phyloP scores from a whole-genome alignment of 2,329 filamentous ascomycete genomes.

The Trichoderma sp. region DNA sequence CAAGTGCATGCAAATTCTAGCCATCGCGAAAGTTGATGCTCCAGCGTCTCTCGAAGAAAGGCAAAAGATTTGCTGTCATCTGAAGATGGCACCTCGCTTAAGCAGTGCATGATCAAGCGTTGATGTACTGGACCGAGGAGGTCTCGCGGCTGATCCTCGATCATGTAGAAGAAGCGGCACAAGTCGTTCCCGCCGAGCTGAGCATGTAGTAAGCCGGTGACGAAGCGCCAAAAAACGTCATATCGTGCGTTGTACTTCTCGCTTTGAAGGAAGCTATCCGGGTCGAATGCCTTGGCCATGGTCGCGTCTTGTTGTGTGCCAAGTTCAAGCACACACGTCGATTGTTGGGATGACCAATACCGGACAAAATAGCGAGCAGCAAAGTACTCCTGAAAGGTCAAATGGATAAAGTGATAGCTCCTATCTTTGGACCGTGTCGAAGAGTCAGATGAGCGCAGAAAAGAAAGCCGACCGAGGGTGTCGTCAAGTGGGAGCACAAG shows the following conservation, averaged over 20 bases:
- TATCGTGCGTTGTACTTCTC: constrained; percentile 16
- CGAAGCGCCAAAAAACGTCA: constrained; percentile 18
- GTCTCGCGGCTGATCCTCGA: not conserved
- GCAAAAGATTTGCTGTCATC: not conserved
- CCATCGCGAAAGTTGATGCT: not conserved
- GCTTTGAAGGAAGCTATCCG: not conserved
- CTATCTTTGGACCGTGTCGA: constrained; percentile 28
- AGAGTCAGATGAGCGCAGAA: constrained; percentile 2
- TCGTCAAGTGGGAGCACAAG: not conserved
- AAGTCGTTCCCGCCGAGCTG: not conserved
- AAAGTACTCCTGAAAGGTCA: constrained; percentile 49
- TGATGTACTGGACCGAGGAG: constrained; percentile 3
- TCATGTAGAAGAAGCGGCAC: not conserved
- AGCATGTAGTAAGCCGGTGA: constrained; percentile 6
- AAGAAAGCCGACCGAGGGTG: not conserved
- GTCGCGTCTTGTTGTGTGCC: not conserved
- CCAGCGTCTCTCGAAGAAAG: not conserved
- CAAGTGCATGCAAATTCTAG: not conserved
- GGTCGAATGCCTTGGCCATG: not conserved
- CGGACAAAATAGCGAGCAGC: constrained; percentile 30
- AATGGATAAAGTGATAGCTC: constrained; percentile 46
- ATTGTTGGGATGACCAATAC: not conserved
- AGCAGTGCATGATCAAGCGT: constrained; percentile 2
- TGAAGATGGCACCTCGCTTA: not conserved
- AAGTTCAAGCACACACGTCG: not conserved